Evolutionary conservation across 495 filamentous ascomycete species (phyloP).

Genomic region (Jackrogersella multiformis): DNA sequence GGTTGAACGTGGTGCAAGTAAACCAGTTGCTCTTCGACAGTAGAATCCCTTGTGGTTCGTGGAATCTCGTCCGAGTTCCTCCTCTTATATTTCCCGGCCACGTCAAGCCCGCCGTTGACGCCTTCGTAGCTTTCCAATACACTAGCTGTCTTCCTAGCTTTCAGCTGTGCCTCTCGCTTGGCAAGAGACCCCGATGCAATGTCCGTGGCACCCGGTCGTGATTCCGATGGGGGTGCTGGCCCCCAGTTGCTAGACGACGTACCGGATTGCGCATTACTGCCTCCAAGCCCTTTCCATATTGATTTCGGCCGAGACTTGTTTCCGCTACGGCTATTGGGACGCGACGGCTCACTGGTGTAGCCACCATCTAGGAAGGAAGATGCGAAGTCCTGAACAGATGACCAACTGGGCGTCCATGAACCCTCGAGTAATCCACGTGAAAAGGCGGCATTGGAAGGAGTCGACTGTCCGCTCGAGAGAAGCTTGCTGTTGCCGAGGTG

Average conservation of each 20-base stretch:
- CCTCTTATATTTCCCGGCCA: conserved; percentile 60
- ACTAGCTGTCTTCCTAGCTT: conserved; percentile 57
- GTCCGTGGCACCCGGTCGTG: conserved; percentile 50
- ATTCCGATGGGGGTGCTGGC: conserved; percentile 48
- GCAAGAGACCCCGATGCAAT: conserved; percentile 60
- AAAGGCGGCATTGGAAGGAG: conserved; percentile 47
- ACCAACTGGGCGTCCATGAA: conserved; percentile 59
- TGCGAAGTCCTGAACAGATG: conserved; percentile 55
- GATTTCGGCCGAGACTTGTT: conserved; percentile 42
- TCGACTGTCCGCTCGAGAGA: conserved; percentile 42
- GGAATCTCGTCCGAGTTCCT: conserved; percentile 62
- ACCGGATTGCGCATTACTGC: conserved; percentile 23
- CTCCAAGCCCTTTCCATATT: conserved; percentile 46
- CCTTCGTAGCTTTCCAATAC: conserved; percentile 63
- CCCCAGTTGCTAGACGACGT: conserved; percentile 50
- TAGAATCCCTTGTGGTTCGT: conserved; percentile 48
- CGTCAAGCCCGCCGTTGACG: conserved; percentile 58
- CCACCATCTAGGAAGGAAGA: conserved; percentile 53
- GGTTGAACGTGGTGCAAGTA: conserved; percentile 89
- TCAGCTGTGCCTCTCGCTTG: conserved; percentile 58
- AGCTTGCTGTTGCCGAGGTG: conserved; percentile 47
- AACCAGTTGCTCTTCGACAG: conserved; percentile 75
- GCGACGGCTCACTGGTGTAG: conserved; percentile 45
- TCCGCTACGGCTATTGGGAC: conserved; percentile 45
- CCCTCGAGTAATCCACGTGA: conserved; percentile 52